Evolutionary conservation across 2,329 filamentous ascomycete genomes (phyloP), one percentile per base, ranked within the genome.

Genomic region (Neobulgaria alba): DNA sequence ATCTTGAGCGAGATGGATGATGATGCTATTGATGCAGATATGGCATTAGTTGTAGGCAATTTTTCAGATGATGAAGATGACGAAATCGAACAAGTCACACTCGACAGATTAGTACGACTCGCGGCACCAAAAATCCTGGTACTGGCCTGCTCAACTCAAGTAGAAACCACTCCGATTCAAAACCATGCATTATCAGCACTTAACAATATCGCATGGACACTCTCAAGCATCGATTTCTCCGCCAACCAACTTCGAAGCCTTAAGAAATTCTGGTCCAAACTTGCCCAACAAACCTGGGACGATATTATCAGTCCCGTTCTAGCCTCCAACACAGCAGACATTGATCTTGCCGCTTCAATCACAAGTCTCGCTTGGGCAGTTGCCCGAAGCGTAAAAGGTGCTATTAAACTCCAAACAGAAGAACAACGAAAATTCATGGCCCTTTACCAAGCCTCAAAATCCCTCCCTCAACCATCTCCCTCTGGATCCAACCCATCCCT

Each of bases 181-280:
- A 59, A 60, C 15, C 68, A 72, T 49, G 72, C 78, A 14, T 61
- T 83, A 17, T 72, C 74, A 2, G 71, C 76, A 12, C 66, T 84
- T 43, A 81, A 75, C 64, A 83, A 83, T 60, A 73, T 82, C 39
- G 67, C 78, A 39, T 83, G 79, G 77, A 79, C 77, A 9, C 65
- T 80, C 30, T 77, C 75, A 7, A 71, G 72, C 51, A 63, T 79
- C 50, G 75, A 79, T 58, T 77, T 78, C 52, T 64, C 68, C 17
- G 67, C 73, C 21, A 61, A 63, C n/a, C 75, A 76, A 55, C 61
- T 66, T 3, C 62, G 50, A 4, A 49, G 65, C 41, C 66, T 82
- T 41, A 66, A 67, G 38, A 62, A 60, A 35, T 67, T 67, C 3
- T 83, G 79, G 79, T 57, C 59, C 2, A 69, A 73, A 1, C 58